phyloP scores from a whole-genome alignment of 768 basidiomycete genomes.

The Paxillus rubicundulus region DNA sequence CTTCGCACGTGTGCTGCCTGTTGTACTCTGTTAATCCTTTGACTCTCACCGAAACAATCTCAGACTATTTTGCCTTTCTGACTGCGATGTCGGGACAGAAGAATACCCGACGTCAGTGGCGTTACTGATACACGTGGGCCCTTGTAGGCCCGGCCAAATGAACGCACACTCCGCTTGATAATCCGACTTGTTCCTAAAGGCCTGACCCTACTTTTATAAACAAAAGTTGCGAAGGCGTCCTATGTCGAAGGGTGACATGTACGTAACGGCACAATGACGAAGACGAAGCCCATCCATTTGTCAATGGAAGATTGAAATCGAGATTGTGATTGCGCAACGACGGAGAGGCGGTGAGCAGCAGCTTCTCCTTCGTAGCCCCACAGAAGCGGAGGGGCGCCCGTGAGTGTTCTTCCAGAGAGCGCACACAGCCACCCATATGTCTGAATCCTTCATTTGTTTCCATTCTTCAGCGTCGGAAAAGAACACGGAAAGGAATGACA shows the following conservation, averaged over 20 bases:
- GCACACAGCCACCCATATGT: neutral
- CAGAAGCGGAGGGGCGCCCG: neutral
- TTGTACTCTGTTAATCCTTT: neutral
- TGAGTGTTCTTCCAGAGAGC: neutral
- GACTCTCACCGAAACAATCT: neutral
- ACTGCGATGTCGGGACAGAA: neutral
- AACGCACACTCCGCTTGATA: neutral
- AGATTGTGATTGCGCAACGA: neutral
- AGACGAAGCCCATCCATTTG: too few relatives aligned
- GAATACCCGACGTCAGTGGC: too few relatives aligned
- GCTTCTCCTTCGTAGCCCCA: neutral
- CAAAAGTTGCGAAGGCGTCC: neutral
- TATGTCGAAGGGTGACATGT: neutral
- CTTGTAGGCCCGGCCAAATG: neutral
- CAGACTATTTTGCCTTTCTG: neutral
- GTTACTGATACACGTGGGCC: neutral
- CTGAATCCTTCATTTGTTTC: constrained; percentile 1
- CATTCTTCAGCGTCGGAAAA: neutral
- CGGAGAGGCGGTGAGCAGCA: neutral
- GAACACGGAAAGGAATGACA: constrained; percentile 7
- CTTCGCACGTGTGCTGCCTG: neutral
- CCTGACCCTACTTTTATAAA: neutral
- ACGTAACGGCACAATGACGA: neutral
- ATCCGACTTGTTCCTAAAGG: constrained; percentile 3
- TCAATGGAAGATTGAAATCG: neutral